Base-by-base conservation (phyloP, 257 asterid genomes). In the Nyctanthes arbortristis region DNA sequence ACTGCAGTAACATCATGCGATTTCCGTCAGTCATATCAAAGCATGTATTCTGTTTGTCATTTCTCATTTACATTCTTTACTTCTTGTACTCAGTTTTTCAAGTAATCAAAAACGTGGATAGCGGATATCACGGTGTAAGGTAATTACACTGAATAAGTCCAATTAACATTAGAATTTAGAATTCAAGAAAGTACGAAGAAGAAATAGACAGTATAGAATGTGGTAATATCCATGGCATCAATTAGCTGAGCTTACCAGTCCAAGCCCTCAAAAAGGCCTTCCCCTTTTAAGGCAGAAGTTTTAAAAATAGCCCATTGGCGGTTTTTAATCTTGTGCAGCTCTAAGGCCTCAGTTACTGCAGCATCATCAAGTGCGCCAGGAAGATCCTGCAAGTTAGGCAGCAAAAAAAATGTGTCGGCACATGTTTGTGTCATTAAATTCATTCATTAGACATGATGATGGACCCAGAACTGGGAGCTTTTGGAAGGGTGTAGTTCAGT, bases 321-420 rank as follows among this genome's bases (percentile, higher is more conserved):
- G 78, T 70, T 93, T 78, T 93, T 90, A 71, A 93, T 93, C 83
- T 82, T 86, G 83, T 90, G 98, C 89, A 93, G 76, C 81, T 88
- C 98, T 65, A 93, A 79, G 66, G 96, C 78, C 82, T 93, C 98
- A 1, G 97, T 85, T 67, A 90, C 83, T 40, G 96, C 87, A 63
- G 98, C 97, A 78, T 84, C 98, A 78, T 93, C 96, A 11, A 93
- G 96, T 70, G 98, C 98, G 68, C 98, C 97, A 16, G 98, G 96
- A 84, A 93, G 93, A 85, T 93, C 98, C 97, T 93, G 74, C 33
- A 57, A 40, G 66, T 12, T 73, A 81, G 59, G 35, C 11, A 66
- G 61, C 58, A 75, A 64, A 49, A 67, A 25, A 61, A 43, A 70
- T 29, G 33, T 71, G 30, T 60, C 57, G 37, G 14, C 45, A 58